Evolutionary conservation across 768 basidiomycete species (phyloP).

Genomic region (Leccinum subgranulosum): DNA sequence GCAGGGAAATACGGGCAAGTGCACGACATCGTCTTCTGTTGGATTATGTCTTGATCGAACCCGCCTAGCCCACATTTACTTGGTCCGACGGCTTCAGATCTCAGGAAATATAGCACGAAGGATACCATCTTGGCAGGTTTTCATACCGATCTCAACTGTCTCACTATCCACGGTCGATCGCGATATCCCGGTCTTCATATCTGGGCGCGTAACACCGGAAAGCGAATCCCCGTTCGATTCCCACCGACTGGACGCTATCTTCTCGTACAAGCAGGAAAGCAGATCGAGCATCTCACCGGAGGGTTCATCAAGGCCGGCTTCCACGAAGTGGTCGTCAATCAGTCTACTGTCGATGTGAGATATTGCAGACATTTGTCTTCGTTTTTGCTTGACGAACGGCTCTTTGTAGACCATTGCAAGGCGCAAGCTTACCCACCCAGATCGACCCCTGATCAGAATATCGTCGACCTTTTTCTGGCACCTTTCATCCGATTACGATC

Average conservation of each 20-base stretch:
- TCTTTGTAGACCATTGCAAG: conserved; percentile 54
- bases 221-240: conserved; percentile 83
- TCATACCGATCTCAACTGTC: conserved; percentile 90
- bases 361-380: neutral
- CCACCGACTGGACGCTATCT: conserved; percentile 77
- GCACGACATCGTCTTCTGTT: neutral
- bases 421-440: conserved; percentile 55
- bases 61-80: conserved; percentile 72
- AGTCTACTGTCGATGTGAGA: conserved; percentile 66
- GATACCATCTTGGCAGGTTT: conserved; percentile 92
- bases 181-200: conserved; percentile 87
- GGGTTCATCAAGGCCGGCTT: conserved; percentile 90
- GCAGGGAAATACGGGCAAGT: conserved; percentile 84
- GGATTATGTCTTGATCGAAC: neutral
- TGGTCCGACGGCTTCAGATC: conserved; percentile 91
- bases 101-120: conserved; percentile 70
- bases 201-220: conserved; percentile 93
- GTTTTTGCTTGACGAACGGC: neutral
- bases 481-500: conserved; percentile 78
- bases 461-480: conserved; percentile 98
- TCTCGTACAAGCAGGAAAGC: conserved; percentile 94
- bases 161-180: conserved; percentile 88
- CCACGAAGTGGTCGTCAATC: conserved; percentile 93
- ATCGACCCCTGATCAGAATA: conserved; percentile 90
- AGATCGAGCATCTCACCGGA: conserved; percentile 83